A percentile compares a stretch with the other conserved stretches of the same genome.
Conservation (phyloP, 306 rosid species). For the Acacia melanoxylon region DNA sequence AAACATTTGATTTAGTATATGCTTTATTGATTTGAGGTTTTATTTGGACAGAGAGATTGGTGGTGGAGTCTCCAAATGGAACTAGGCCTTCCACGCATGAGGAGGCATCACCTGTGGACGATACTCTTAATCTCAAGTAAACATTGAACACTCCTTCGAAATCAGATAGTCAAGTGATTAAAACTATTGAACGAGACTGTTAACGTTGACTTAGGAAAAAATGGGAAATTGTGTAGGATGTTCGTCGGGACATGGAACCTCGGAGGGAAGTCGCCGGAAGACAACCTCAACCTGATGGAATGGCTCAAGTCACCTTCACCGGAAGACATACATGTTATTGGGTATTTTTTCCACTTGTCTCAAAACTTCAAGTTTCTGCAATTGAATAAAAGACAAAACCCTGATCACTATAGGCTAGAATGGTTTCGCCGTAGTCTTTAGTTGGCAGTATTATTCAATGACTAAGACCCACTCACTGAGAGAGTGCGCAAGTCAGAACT, state of each 20-base stretch:
- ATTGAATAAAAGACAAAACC: background rate
- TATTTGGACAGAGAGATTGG: conserved; percentile 43
- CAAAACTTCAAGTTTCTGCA: background rate
- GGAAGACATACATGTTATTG: conserved; percentile 73
- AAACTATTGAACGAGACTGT: background rate
- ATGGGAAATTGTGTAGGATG: conserved; percentile 47
- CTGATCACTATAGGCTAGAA: background rate
- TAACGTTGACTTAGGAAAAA: background rate
- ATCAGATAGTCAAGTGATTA: background rate
- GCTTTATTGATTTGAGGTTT: conserved; percentile 22
- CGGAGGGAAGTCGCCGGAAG: conserved; percentile 86
- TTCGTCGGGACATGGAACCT: conserved; percentile 97
- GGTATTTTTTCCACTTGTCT: conserved; percentile 42
- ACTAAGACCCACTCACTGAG: background rate
- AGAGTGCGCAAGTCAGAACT: background rate
- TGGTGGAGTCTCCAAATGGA: conserved; percentile 40
- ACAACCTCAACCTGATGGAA: conserved; percentile 56
- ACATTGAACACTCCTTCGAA: background rate
- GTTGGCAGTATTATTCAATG: background rate
- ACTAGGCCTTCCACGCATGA: conserved; percentile 14
- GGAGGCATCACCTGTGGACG: conserved; percentile 29
- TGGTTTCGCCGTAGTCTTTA: background rate
- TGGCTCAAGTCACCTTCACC: conserved; percentile 73
- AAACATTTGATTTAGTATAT: background rate
- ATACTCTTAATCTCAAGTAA: conserved; percentile 54